A percentile compares a stretch with the other conserved stretches of the same genome.
These are phyloP conservation scores for Violaceomyces palustris DNA, from an alignment of 1,284 basidiomycete genomes.

Conservation along the genomic window DNA sequence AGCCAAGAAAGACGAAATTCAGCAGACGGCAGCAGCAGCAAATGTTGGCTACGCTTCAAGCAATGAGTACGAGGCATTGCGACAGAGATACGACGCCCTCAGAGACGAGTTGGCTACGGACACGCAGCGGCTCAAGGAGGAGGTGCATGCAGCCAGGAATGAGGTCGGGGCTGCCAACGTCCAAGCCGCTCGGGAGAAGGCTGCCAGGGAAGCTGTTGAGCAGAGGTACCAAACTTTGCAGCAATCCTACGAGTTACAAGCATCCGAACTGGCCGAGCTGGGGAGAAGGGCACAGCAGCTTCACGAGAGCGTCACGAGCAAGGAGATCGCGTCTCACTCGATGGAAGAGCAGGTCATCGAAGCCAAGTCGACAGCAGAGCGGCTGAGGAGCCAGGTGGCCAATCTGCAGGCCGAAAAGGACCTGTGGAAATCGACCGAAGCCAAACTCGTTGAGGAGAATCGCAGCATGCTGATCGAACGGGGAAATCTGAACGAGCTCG, in stretches of 20 bases:
- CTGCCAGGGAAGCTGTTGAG: constrained; percentile 38
- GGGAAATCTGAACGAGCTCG: constrained; percentile 74
- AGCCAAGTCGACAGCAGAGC: constrained; percentile 22
- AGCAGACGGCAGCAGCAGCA: background rate
- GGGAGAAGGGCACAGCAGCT: constrained; percentile 52
- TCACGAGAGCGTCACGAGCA: constrained; percentile 49
- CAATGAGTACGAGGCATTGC: constrained; percentile 29
- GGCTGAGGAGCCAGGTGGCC: constrained; percentile 68
- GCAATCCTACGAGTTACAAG: constrained; percentile 47
- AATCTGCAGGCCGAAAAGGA: constrained; percentile 85
- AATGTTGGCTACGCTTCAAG: constrained; percentile 5
- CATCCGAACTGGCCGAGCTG: constrained; percentile 48
- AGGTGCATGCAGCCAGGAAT: constrained; percentile 66
- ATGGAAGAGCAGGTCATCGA: constrained; percentile 62
- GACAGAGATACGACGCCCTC: constrained; percentile 62
- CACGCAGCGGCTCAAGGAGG: constrained; percentile 65
- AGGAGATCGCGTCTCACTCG: constrained; percentile 55
- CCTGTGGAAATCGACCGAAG: constrained; percentile 31
- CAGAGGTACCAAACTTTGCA: constrained; percentile 54
- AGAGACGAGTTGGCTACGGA: constrained; percentile 71
- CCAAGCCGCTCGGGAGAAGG: constrained; percentile 52
- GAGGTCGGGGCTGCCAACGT: constrained; percentile 54
- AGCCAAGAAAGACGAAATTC: constrained; percentile 3
- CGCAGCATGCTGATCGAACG: constrained; percentile 71
- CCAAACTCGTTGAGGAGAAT: constrained; percentile 72